Percentiles rank a stretch among this genome's conserved stretches.
phyloP scores from a whole-genome alignment of 768 basidiomycete species.

The Pisolithus microcarpus region DNA sequence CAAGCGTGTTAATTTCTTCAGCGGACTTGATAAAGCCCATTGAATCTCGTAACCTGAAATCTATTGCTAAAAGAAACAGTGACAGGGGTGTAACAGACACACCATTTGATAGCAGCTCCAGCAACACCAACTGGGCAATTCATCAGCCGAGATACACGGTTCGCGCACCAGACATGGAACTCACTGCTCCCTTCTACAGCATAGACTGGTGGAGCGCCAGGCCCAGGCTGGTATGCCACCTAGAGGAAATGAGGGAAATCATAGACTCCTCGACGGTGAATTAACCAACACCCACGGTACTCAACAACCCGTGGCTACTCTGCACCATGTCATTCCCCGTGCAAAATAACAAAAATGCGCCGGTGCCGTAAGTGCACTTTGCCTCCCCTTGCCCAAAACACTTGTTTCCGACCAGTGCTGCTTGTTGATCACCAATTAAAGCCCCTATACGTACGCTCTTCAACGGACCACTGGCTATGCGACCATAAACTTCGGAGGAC shows the following conservation, averaged over 20 bases:
- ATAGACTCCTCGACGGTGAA: background rate
- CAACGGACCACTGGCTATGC: constrained; percentile 58
- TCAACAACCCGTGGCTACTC: constrained; percentile 81
- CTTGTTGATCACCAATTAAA: constrained; percentile 97
- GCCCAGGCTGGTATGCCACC: constrained; percentile 88
- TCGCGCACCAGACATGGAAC: constrained; percentile 20
- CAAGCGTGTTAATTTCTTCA: constrained; percentile 78
- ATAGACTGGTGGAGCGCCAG: constrained; percentile 72
- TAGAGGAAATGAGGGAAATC: constrained; percentile 21
- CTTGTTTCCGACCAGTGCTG: constrained; percentile 93
- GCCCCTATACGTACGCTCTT: constrained; percentile 82
- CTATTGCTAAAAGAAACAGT: background rate
- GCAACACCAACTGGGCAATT: constrained; percentile 72
- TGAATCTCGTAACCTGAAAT: constrained; percentile 74
- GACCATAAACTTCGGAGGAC: constrained; percentile 88
- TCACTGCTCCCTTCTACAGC: constrained; percentile 91
- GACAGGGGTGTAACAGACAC: constrained; percentile 4
- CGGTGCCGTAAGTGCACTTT: constrained; percentile 97
- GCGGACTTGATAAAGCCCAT: constrained; percentile 78
- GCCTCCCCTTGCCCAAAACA: constrained; percentile 87
- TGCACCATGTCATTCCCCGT: constrained; percentile 80
- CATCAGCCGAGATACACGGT: background rate
- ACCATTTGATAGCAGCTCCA: constrained; percentile 93
- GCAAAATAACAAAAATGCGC: constrained; percentile 93
- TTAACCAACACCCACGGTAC: constrained; percentile 50